phyloP scores from a whole-genome alignment of 148 eudicot species.

The Camellia granthamiana region DNA sequence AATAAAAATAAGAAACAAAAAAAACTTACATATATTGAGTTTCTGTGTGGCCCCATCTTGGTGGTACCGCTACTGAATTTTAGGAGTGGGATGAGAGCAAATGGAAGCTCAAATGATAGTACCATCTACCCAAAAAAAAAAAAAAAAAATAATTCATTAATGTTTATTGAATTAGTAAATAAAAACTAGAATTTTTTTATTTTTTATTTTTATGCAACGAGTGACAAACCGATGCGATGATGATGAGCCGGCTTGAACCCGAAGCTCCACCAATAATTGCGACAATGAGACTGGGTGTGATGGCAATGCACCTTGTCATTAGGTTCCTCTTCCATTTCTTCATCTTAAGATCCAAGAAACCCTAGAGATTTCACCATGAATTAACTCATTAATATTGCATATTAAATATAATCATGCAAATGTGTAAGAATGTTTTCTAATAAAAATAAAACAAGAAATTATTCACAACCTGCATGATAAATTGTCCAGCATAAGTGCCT shows the following conservation, averaged over 20 bases:
- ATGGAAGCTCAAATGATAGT: slow-evolving; percentile 75
- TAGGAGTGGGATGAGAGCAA: slow-evolving; percentile 71
- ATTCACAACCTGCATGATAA: slow-evolving; percentile 63
- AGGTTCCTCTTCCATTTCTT: slow-evolving; percentile 40
- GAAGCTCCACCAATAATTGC: slow-evolving; percentile 36
- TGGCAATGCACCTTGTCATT: slow-evolving; percentile 44
- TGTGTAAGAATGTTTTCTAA: background rate
- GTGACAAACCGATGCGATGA: slow-evolving; percentile 59
- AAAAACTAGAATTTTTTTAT: background rate
- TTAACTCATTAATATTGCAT: background rate
- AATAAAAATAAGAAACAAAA: background rate
- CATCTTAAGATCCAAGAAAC: slow-evolving; percentile 44
- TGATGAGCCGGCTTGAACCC: slow-evolving; percentile 46
- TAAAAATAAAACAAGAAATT: background rate
- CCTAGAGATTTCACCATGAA: slow-evolving; percentile 16
- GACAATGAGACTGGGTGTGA: slow-evolving; percentile 41
- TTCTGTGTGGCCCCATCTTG: slow-evolving; percentile 76
- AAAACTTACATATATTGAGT: slow-evolving; percentile 52
- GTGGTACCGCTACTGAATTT: slow-evolving; percentile 57
- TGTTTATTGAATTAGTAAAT: background rate
- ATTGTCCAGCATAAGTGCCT: slow-evolving; percentile 92
- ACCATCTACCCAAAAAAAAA: slow-evolving; percentile 42
- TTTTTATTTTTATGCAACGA: background rate
- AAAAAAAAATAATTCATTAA: background rate
- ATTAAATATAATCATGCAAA: background rate